Percentiles rank a stretch among this genome's conserved stretches.
Evolutionary conservation across 305 asterid species (phyloP).

Genomic region (Fraxinus baroniana): DNA sequence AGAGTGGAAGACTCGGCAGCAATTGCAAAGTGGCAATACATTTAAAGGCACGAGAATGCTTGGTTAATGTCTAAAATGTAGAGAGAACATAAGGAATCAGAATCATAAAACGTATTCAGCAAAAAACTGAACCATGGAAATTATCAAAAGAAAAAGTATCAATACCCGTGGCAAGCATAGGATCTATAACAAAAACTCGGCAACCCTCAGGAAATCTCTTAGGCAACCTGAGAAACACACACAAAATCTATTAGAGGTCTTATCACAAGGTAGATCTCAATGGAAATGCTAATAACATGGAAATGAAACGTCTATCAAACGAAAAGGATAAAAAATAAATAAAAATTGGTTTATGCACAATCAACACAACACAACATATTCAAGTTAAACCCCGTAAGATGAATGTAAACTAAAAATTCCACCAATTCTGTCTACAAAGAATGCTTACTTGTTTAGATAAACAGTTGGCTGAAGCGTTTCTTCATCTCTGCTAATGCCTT

Average conservation of each 20-base stretch:
- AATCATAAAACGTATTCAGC: neutral
- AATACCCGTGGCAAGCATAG: slow-evolving; percentile 98
- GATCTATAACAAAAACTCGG: slow-evolving; percentile 81
- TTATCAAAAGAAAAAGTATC: neutral
- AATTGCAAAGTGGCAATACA: neutral
- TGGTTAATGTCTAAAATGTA: neutral
- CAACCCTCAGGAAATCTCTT: slow-evolving; percentile 78
- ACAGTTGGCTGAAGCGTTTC: slow-evolving; percentile 86
- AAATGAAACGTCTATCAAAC: slow-evolving; percentile 2
- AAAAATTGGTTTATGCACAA: neutral
- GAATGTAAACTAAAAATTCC: neutral
- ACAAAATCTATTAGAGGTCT: slow-evolving; percentile 19
- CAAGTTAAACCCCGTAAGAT: neutral
- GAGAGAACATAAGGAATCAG: neutral
- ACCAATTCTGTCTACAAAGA: slow-evolving; percentile 17
- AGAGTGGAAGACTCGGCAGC: neutral
- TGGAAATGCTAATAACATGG: slow-evolving; percentile 2
- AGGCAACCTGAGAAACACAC: slow-evolving; percentile 63
- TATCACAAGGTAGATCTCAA: slow-evolving; percentile 18
- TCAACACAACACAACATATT: neutral
- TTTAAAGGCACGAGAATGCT: neutral
- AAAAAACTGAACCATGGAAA: neutral
- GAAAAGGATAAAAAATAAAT: neutral
- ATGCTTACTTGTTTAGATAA: slow-evolving; percentile 88
- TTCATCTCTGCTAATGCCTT: slow-evolving; percentile 88